Conservation (phyloP, 2,329 filamentous ascomycete species). For the Dactylellina haptotyla region DNA sequence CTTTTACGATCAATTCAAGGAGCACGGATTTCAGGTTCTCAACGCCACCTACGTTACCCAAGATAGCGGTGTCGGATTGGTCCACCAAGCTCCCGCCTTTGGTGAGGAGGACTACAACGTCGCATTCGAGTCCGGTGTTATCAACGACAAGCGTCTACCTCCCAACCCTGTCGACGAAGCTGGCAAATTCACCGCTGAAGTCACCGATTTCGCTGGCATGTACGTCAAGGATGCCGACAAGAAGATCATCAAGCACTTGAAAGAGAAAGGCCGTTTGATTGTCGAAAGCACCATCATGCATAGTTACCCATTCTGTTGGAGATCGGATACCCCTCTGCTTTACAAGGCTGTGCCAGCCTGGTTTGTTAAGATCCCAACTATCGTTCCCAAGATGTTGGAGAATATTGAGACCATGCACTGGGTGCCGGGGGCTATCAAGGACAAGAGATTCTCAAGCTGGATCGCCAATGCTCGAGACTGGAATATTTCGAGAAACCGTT, state of each 20-base stretch:
- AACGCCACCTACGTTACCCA: conserved; percentile 87
- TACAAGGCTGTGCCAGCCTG: conserved; percentile 91
- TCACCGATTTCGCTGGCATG: conserved; percentile 83
- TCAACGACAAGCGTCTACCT: conserved; percentile 79
- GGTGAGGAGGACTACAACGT: conserved; percentile 96
- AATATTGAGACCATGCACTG: conserved; percentile 90
- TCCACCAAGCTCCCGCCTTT: conserved; percentile 92
- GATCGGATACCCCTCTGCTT: conserved; percentile 94
- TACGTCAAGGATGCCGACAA: conserved; percentile 94
- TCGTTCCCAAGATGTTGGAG: conserved; percentile 86
- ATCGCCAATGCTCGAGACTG: conserved; percentile 90
- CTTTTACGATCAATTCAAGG: conserved; percentile 88
- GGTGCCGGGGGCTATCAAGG: conserved; percentile 91
- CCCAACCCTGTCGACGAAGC: conserved; percentile 90
- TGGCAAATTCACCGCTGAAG: conserved; percentile 79
- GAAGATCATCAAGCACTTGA: conserved; percentile 88
- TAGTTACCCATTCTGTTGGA: conserved; percentile 91
- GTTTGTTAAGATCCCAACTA: conserved; percentile 88
- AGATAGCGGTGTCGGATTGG: conserved; percentile 90
- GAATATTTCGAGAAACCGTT: conserved; percentile 93
- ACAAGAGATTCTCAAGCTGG: conserved; percentile 90
- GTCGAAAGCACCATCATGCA: conserved; percentile 89
- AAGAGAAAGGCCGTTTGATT: conserved; percentile 77
- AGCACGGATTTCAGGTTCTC: conserved; percentile 81
- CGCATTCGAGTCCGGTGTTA: conserved; percentile 78